Percentiles rank a stretch among this genome's conserved stretches.
Conservation (phyloP, 2,329 filamentous ascomycete genomes). For the Metarhizium anisopliae region DNA sequence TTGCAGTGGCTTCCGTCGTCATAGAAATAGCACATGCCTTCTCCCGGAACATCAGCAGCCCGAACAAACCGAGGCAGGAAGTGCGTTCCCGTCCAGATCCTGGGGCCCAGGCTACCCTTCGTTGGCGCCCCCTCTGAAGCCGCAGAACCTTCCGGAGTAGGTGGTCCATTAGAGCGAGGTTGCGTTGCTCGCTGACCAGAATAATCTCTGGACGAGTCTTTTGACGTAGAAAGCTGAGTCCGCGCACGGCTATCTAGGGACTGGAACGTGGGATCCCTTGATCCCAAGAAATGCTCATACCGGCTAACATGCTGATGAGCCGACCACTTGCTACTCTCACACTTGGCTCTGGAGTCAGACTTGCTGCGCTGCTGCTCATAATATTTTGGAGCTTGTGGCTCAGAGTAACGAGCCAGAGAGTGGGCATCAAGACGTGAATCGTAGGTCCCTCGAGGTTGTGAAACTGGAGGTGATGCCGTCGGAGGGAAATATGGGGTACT, state of each 20-base stretch:
- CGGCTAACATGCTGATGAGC: conserved; percentile 29
- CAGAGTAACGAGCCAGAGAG: conserved; percentile 23
- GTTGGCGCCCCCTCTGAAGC: too few relatives aligned
- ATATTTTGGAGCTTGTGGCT: conserved; percentile 36
- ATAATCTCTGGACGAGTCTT: conserved; percentile 19
- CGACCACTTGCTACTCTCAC: conserved; percentile 28
- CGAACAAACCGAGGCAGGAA: too few relatives aligned
- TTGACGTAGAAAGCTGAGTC: conserved; percentile 26
- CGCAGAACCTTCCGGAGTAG: too few relatives aligned
- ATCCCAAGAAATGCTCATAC: conserved; percentile 37
- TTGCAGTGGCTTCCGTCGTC: too few relatives aligned
- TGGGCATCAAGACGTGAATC: conserved; percentile 37
- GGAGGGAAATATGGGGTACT: conserved; percentile 42
- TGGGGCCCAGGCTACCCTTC: too few relatives aligned
- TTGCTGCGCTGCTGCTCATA: conserved; percentile 28
- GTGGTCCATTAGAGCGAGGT: conserved; percentile 15
- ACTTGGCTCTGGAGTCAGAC: conserved; percentile 26
- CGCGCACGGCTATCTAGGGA: conserved; percentile 25
- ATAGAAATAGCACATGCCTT: too few relatives aligned
- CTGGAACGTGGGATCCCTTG: conserved; percentile 27
- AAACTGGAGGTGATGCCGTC: conserved; percentile 23
- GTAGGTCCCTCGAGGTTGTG: conserved; percentile 37
- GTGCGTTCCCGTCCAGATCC: too few relatives aligned
- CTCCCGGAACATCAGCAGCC: too few relatives aligned
- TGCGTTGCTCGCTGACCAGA: conserved; percentile 17